Conservation (phyloP, 345 rosid species). For the Hibiscus tridactylites region DNA sequence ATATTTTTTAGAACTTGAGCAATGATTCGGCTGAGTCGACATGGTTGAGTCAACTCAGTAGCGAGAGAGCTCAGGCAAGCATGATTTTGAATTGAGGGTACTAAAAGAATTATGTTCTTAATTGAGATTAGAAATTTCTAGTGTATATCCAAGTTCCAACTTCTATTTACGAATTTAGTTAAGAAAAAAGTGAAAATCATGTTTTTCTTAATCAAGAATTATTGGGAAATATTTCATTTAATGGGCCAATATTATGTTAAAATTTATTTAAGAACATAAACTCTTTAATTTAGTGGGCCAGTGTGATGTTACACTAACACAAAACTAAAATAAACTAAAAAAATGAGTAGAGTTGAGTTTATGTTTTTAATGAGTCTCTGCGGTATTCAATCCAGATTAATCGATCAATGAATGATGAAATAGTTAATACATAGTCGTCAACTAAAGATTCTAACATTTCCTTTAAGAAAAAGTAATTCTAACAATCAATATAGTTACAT, state of each 20-base stretch:
- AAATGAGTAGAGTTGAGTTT: too few relatives aligned
- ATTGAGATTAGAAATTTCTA: constrained; percentile 7
- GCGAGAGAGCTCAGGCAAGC: constrained; percentile 37
- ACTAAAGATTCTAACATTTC: too few relatives aligned
- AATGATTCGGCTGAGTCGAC: constrained; percentile 36
- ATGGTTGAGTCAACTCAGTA: constrained; percentile 20
- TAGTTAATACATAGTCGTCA: too few relatives aligned
- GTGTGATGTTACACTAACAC: too few relatives aligned
- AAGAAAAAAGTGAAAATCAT: background rate
- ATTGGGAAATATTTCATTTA: background rate
- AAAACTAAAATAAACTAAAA: too few relatives aligned
- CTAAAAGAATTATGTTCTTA: background rate
- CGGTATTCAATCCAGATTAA: too few relatives aligned
- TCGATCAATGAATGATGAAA: too few relatives aligned
- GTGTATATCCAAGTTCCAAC: background rate
- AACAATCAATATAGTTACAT: too few relatives aligned
- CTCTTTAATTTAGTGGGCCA: too few relatives aligned
- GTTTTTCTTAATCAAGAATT: background rate
- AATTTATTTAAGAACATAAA: too few relatives aligned
- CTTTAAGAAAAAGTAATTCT: too few relatives aligned
- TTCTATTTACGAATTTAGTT: background rate
- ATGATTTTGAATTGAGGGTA: constrained; percentile 9
- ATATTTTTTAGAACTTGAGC: constrained; percentile 13
- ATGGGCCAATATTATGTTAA: background rate
- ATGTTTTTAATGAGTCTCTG: too few relatives aligned